These are phyloP conservation scores for Cyclotella baltica DNA, from an alignment of 108 stramenopile genomes.

Conservation along the genomic window DNA sequence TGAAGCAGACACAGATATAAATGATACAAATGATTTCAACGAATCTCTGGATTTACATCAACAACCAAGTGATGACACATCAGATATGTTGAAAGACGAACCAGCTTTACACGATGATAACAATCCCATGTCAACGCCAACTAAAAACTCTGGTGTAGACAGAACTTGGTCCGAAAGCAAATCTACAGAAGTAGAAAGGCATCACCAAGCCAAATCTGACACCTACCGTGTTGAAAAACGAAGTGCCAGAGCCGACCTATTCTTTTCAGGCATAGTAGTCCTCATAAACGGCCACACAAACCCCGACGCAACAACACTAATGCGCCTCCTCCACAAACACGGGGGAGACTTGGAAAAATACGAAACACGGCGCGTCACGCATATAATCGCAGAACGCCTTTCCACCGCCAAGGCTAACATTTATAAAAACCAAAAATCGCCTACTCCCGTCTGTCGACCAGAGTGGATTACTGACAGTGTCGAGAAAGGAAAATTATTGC, in stretches of 20 bases:
- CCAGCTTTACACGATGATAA: too few relatives aligned
- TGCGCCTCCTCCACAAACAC: slow-evolving; percentile 76
- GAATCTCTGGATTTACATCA: too few relatives aligned
- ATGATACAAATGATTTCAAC: too few relatives aligned
- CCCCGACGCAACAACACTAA: slow-evolving; percentile 76
- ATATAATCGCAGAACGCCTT: slow-evolving; percentile 80
- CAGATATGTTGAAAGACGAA: too few relatives aligned
- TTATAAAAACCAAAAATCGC: slow-evolving; percentile 70
- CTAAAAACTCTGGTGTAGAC: too few relatives aligned
- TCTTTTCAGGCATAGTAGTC: slow-evolving; percentile 79
- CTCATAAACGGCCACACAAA: slow-evolving; percentile 79
- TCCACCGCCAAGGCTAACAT: slow-evolving; percentile 82
- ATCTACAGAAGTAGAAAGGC: too few relatives aligned
- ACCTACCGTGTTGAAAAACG: not conserved
- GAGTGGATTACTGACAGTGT: slow-evolving; percentile 81
- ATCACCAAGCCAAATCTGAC: too few relatives aligned
- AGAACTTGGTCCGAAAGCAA: too few relatives aligned
- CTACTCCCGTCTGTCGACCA: slow-evolving; percentile 69
- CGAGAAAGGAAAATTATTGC: slow-evolving; percentile 57
- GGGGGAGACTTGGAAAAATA: slow-evolving; percentile 86
- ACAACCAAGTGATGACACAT: too few relatives aligned
- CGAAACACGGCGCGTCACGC: slow-evolving; percentile 82
- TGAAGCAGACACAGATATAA: too few relatives aligned
- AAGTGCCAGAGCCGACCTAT: slow-evolving; percentile 64
- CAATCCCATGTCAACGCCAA: too few relatives aligned